Conservation (phyloP, 2,329 filamentous ascomycete species). For the Epichloe scottii region DNA sequence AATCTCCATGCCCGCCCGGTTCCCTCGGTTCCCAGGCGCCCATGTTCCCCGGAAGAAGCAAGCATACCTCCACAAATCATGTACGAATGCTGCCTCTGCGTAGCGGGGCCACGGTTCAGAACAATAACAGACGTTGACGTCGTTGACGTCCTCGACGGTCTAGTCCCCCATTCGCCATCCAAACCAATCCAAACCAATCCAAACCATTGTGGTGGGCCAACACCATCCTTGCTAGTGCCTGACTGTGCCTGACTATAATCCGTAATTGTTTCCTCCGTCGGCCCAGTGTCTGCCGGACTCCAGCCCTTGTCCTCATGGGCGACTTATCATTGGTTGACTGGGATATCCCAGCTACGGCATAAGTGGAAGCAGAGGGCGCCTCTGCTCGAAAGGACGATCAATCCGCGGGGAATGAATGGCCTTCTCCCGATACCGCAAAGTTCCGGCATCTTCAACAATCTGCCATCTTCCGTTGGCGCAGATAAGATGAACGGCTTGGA, state of each 20-base stretch:
- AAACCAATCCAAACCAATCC: too few species aligned
- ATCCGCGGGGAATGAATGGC: too few species aligned
- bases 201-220: not conserved
- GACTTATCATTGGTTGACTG: not conserved
- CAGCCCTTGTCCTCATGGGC: not conserved
- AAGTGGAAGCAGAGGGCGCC: not conserved
- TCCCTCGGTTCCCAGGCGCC: constrained; percentile 1
- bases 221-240: not conserved
- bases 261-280: not conserved
- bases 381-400: not conserved
- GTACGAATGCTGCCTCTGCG: too few species aligned
- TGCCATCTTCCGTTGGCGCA: too few species aligned
- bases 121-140: too few species aligned
- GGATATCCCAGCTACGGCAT: not conserved
- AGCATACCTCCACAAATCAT: too few species aligned
- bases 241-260: not conserved
- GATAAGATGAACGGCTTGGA: too few species aligned
- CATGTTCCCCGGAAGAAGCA: constrained; percentile 1
- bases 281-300: not conserved
- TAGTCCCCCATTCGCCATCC: too few species aligned
- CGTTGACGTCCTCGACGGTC: too few species aligned
- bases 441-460: too few species aligned
- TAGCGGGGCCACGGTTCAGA: too few species aligned
- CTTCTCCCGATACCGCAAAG: not conserved
- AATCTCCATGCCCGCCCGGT: not conserved